Base-by-base conservation (phyloP, 495 filamentous ascomycete species). In the Penicillium lagena region DNA sequence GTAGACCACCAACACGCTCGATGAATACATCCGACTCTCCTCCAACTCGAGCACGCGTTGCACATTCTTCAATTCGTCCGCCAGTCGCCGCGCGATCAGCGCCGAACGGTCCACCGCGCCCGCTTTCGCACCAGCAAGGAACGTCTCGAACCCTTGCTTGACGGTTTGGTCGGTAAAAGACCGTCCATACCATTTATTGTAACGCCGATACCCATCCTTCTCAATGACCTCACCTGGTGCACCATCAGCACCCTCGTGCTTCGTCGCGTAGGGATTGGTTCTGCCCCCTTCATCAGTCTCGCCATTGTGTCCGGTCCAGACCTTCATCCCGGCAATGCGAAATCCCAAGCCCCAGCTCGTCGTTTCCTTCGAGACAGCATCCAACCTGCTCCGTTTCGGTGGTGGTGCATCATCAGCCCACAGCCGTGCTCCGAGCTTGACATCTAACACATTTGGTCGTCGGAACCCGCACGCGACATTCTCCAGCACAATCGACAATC, bases 21-120 rank as follows among this genome's bases (percentile, higher is more conserved):
- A 77, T 2, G 88, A 91, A 62, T 90, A 96, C 90, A 98, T 97
- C 43, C 90, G 77, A 59, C 85, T 91, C 67, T 96, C 91, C 51
- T 87, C 77, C 0, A 63, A 72, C 58, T 89, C 80, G 9, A 96
- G 70, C 1, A 83, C 71, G 15, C 76, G 59, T 51, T 82, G 76
- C 8, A 90, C 73, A 22, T 72, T 74, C 47, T 63, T 66, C 13
- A 96, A 67, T 49, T 94, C 87, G 2, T 75, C 71, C 10, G 80
- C 60, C 43, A 96, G 81, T 39, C 80, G 72, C 17, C 70, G 67
- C 0, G 82, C 78, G 9, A 95, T 60, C 33, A 82, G 54, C 43
- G 72, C 65, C 12, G 71, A 73, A 29, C 67, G 67, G 47, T 78
- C 74, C 1, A 68, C 57, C 28, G 60, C 52, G 27, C 78, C 82